Conservation (phyloP, 768 basidiomycete species). For the Podaxis sp. region DNA sequence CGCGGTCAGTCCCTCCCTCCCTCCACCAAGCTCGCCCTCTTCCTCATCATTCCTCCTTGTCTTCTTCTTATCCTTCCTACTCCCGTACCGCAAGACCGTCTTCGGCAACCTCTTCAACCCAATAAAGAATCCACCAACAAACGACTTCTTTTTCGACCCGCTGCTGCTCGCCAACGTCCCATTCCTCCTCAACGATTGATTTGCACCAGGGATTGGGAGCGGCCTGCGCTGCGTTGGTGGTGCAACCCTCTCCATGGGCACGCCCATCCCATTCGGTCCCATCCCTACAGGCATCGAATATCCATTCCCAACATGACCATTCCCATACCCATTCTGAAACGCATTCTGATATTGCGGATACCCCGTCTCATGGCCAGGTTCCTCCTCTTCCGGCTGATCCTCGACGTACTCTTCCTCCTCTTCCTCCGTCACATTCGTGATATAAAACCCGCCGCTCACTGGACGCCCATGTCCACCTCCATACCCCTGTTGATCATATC, state of each 20-base stretch:
- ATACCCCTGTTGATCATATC: background rate
- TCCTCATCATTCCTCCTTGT: background rate
- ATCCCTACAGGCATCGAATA: constrained; percentile 14
- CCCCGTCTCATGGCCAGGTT: background rate
- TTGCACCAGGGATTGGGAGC: constrained; percentile 3
- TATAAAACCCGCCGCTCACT: constrained; percentile 5
- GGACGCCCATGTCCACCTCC: background rate
- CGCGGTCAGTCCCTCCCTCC: background rate
- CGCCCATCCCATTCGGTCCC: constrained; percentile 3
- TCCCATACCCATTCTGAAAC: background rate
- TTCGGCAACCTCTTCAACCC: constrained; percentile 14
- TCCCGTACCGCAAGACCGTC: constrained; percentile 12
- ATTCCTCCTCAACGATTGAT: constrained; percentile 4
- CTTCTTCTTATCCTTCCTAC: background rate
- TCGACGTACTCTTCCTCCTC: constrained; percentile 6
- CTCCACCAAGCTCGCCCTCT: background rate
- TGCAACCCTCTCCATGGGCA: constrained; percentile 12
- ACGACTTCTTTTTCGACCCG: constrained; percentile 8
- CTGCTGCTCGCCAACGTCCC: background rate
- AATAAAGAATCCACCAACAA: constrained; percentile 9
- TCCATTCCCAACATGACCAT: background rate
- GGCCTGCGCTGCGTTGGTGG: constrained; percentile 2
- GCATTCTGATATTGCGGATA: background rate
- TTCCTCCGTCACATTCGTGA: constrained; percentile 9
- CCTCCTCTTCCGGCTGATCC: background rate